These are phyloP conservation scores for Ustilago xerochloae DNA, from an alignment of 1,284 basidiomycete genomes.

Conservation along the genomic window DNA sequence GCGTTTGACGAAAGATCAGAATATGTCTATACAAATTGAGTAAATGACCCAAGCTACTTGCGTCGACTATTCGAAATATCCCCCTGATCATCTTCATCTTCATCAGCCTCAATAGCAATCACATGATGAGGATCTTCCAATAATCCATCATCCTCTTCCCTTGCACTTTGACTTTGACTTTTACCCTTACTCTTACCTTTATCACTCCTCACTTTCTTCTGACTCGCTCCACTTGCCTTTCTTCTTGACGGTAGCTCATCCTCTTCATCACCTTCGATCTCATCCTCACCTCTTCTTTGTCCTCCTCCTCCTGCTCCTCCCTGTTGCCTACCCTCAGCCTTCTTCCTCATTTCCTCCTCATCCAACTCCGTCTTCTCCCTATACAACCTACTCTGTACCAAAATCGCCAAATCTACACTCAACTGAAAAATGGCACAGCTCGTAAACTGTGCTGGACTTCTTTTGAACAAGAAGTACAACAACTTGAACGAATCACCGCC, in stretches of 20 bases:
- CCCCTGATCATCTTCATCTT: slow-evolving; percentile 46
- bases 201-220: neutral
- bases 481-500: slow-evolving; percentile 69
- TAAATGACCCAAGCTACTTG: too few species aligned
- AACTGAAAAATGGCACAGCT: slow-evolving; percentile 62
- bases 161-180: neutral
- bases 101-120: slow-evolving; percentile 45
- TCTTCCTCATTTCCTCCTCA: slow-evolving; percentile 25
- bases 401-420: slow-evolving; percentile 65
- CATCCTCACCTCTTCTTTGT: neutral
- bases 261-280: slow-evolving; percentile 17
- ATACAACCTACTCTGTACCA: slow-evolving; percentile 63
- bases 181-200: neutral
- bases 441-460: slow-evolving; percentile 52
- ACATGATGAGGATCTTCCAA: slow-evolving; percentile 32
- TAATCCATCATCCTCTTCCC: slow-evolving; percentile 12
- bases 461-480: slow-evolving; percentile 43
- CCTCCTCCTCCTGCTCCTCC: neutral
- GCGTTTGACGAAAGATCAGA: too few species aligned
- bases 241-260: neutral
- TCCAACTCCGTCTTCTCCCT: slow-evolving; percentile 61
- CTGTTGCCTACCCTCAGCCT: neutral
- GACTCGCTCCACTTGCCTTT: neutral
- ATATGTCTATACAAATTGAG: too few species aligned
- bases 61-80: slow-evolving; percentile 24